phyloP scores from a whole-genome alignment of 371 early-diverging fungal species.

The Circinella umbellata region DNA sequence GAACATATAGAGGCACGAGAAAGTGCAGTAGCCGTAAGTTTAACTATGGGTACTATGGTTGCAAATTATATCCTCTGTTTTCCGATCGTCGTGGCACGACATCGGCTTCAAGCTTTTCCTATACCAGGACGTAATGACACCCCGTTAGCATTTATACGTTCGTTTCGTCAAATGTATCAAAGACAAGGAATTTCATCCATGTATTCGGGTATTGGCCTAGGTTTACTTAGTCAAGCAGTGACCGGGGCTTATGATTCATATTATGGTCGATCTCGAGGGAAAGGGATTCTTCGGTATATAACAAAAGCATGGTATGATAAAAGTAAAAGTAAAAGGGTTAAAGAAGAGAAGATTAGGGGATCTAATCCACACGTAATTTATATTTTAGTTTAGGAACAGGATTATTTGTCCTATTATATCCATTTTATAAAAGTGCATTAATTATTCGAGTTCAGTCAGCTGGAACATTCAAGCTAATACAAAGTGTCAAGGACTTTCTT shows the following conservation, averaged over 20 bases:
- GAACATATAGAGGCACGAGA: slow-evolving; percentile 46
- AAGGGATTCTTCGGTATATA: background rate
- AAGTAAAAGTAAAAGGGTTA: no score
- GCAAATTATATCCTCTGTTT: slow-evolving; percentile 63
- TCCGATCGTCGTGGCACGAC: slow-evolving; percentile 62
- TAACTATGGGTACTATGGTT: slow-evolving; percentile 60
- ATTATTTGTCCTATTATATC: slow-evolving; percentile 57
- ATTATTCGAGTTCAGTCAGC: slow-evolving; percentile 57
- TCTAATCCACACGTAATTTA: background rate
- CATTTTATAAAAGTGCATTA: slow-evolving; percentile 58
- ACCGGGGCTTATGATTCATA: slow-evolving; percentile 59
- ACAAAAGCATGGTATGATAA: slow-evolving; percentile 12
- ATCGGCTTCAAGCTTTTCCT: slow-evolving; percentile 47
- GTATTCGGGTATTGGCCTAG: slow-evolving; percentile 63
- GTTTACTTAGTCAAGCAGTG: slow-evolving; percentile 59
- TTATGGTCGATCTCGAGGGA: background rate
- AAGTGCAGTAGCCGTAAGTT: slow-evolving; percentile 51
- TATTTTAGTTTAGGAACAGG: slow-evolving; percentile 12
- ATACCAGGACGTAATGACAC: slow-evolving; percentile 35
- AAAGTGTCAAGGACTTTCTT: slow-evolving; percentile 34
- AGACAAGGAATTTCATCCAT: slow-evolving; percentile 52
- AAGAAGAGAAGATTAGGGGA: no score
- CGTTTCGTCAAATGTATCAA: slow-evolving; percentile 35
- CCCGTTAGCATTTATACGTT: slow-evolving; percentile 43
- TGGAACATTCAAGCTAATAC: slow-evolving; percentile 19